These are phyloP conservation scores for Coffea canephora DNA, from an alignment of 257 asterid species.

Conservation along the genomic window DNA sequence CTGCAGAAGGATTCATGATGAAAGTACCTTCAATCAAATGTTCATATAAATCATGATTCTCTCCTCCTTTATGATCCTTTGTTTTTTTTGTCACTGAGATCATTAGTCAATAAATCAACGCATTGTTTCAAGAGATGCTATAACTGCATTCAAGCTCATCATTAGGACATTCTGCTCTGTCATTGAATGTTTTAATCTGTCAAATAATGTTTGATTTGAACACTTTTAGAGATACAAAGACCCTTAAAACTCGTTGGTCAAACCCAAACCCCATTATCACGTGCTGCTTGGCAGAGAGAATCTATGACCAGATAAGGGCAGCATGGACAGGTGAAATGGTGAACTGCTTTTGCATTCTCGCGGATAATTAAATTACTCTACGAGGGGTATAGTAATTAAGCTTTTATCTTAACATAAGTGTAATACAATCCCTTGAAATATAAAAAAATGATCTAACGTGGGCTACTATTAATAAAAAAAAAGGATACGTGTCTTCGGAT, in stretches of 20 bases:
- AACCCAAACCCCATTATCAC: slow-evolving; percentile 19
- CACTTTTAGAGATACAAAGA: slow-evolving; percentile 11
- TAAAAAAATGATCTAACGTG: not conserved
- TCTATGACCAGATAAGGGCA: not conserved
- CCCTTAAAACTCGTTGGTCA: slow-evolving; percentile 24
- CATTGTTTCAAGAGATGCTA: slow-evolving; percentile 5
- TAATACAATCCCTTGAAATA: not conserved
- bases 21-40: slow-evolving; percentile 28
- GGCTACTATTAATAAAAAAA: not conserved
- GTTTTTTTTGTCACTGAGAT: slow-evolving; percentile 2
- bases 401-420: not conserved
- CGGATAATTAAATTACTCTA: not conserved
- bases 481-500: too few species aligned
- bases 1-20: slow-evolving; percentile 7
- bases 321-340: not conserved
- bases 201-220: slow-evolving; percentile 19
- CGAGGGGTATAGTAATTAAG: not conserved
- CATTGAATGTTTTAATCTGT: slow-evolving; percentile 24
- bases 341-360: not conserved
- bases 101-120: not conserved
- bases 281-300: slow-evolving; percentile 19
- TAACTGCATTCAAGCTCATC: slow-evolving; percentile 42
- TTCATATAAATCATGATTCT: not conserved
- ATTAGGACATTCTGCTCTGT: slow-evolving; percentile 37
- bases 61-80: not conserved